phyloP scores from a whole-genome alignment of 2,329 filamentous ascomycete species.

The Moelleriella libera region DNA sequence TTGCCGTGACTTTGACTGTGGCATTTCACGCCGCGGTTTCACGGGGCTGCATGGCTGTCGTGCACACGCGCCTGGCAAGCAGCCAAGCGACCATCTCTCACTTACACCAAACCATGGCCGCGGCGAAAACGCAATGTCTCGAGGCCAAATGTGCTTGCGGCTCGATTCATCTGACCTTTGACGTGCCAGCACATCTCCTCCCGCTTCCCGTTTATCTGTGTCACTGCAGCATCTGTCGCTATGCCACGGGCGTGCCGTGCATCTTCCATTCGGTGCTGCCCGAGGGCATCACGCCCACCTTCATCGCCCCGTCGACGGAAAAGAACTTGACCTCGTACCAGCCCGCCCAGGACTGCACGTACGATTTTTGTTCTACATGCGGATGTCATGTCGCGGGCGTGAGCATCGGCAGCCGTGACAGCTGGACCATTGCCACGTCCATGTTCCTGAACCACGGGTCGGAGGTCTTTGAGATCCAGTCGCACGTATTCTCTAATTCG shows the following conservation, averaged over 20 bases:
- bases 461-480: constrained; percentile 18
- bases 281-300: constrained; percentile 18
- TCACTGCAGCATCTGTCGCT: constrained; percentile 30
- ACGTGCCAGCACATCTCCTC: constrained; percentile 20
- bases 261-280: constrained; percentile 26
- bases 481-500: constrained; percentile 22
- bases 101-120: constrained; percentile 6
- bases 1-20: too few species aligned
- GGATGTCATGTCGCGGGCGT: constrained; percentile 28
- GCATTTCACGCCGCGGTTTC: too few species aligned
- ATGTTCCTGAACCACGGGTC: constrained; percentile 23
- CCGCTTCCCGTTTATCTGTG: constrained; percentile 29
- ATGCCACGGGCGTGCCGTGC: constrained; percentile 24
- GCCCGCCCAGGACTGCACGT: constrained; percentile 16
- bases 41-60: too few species aligned
- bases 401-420: constrained; percentile 12
- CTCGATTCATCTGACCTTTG: constrained; percentile 25
- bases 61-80: too few species aligned
- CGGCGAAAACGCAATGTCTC: constrained; percentile 17
- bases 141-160: constrained; percentile 31
- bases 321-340: constrained; percentile 22
- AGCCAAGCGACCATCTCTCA: neutral
- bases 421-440: constrained; percentile 24
- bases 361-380: constrained; percentile 30
- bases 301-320: constrained; percentile 23